These are phyloP conservation scores for Colletotrichum higginsianum DNA, from an alignment of 2,329 filamentous ascomycete species.

Conservation along the genomic window DNA sequence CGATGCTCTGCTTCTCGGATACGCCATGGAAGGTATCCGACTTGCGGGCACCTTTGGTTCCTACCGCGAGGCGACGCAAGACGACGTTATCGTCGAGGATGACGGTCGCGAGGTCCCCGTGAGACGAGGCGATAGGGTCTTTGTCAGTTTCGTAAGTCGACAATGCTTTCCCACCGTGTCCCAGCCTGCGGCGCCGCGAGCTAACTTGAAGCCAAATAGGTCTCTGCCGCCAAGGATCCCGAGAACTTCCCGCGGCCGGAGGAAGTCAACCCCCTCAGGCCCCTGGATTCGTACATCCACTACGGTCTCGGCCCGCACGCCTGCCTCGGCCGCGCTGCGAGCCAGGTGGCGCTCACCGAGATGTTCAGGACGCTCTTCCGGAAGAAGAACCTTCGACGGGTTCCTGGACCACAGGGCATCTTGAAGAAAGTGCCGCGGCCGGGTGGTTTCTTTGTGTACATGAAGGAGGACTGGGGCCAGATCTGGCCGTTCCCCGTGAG, in stretches of 20 bases:
- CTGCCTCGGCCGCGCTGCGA: slow-evolving; percentile 73
- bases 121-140: slow-evolving; percentile 71
- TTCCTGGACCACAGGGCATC: slow-evolving; percentile 74
- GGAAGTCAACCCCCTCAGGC: slow-evolving; percentile 73
- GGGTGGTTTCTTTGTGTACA: slow-evolving; percentile 71
- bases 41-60: slow-evolving; percentile 75
- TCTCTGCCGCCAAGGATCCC: slow-evolving; percentile 68
- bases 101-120: slow-evolving; percentile 67
- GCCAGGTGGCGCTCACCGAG: slow-evolving; percentile 74
- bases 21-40: slow-evolving; percentile 80
- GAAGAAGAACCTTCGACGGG: slow-evolving; percentile 72
- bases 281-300: slow-evolving; percentile 75
- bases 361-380: slow-evolving; percentile 78
- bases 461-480: slow-evolving; percentile 75
- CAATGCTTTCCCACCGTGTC: background rate
- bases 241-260: slow-evolving; percentile 73
- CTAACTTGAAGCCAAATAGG: slow-evolving; percentile 51
- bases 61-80: slow-evolving; percentile 68
- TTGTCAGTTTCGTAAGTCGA: slow-evolving; percentile 71
- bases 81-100: slow-evolving; percentile 64
- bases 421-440: slow-evolving; percentile 74
- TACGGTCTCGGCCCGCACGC: slow-evolving; percentile 75
- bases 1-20: slow-evolving; percentile 76
- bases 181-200: background rate
- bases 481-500: slow-evolving; percentile 63